Conservation (phyloP, 2,329 filamentous ascomycete species). For the Pestalotiopsis sp. region DNA sequence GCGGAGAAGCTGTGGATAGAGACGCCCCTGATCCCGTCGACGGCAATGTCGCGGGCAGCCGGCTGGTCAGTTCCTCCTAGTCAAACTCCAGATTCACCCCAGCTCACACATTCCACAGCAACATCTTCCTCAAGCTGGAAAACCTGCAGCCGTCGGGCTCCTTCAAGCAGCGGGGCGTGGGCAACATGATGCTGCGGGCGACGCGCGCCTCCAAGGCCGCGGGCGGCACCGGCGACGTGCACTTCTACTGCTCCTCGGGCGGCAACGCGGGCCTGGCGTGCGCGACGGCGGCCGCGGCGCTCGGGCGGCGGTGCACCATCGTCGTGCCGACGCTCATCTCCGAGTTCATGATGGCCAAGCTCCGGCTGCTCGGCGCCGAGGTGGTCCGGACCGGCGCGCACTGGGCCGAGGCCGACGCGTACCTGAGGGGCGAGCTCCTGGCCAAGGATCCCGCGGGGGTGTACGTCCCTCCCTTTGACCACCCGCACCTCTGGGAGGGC, state of each 20-base stretch:
- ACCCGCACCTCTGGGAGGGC: slow-evolving; percentile 67
- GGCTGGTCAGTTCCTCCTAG: slow-evolving; percentile 60
- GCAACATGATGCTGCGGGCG: slow-evolving; percentile 60
- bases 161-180: slow-evolving; percentile 81
- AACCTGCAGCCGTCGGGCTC: slow-evolving; percentile 82
- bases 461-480: slow-evolving; percentile 71
- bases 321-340: slow-evolving; percentile 69
- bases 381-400: slow-evolving; percentile 69
- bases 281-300: slow-evolving; percentile 66
- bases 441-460: slow-evolving; percentile 49
- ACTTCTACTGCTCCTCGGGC: slow-evolving; percentile 80
- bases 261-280: slow-evolving; percentile 86
- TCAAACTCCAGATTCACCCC: background rate
- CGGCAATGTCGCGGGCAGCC: slow-evolving; percentile 65
- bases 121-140: slow-evolving; percentile 83
- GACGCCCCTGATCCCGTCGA: slow-evolving; percentile 70
- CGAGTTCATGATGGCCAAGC: slow-evolving; percentile 69
- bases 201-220: slow-evolving; percentile 29
- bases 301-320: slow-evolving; percentile 70
- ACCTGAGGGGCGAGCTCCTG: slow-evolving; percentile 61
- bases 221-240: slow-evolving; percentile 38
- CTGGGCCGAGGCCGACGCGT: slow-evolving; percentile 69
- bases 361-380: slow-evolving; percentile 66
- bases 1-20: slow-evolving; percentile 62
- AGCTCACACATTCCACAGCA: slow-evolving; percentile 41